These are phyloP conservation scores for Leucogyrophana mollusca DNA, from an alignment of 768 basidiomycete species.

Conservation along the genomic window DNA sequence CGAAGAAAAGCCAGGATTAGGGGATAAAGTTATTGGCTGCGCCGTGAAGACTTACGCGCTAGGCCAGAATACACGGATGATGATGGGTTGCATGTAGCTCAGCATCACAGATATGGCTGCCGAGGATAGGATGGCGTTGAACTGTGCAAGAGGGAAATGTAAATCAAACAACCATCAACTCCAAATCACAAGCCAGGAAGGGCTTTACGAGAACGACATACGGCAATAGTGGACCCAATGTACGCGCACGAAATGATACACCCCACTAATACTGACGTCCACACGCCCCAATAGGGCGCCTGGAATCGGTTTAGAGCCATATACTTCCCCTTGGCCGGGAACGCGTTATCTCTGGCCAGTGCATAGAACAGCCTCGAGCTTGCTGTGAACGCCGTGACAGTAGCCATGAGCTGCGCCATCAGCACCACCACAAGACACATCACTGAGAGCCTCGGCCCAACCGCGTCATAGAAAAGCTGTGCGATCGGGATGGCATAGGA, in stretches of 20 bases:
- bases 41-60: slow-evolving; percentile 34
- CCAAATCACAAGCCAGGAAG: not conserved
- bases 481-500: slow-evolving; percentile 58
- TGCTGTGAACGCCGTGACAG: slow-evolving; percentile 57
- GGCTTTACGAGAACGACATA: slow-evolving; percentile 29
- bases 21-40: slow-evolving; percentile 1
- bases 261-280: slow-evolving; percentile 51
- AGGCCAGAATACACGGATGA: slow-evolving; percentile 59
- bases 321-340: slow-evolving; percentile 45
- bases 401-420: slow-evolving; percentile 52
- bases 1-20: slow-evolving; percentile 1
- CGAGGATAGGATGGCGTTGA: slow-evolving; percentile 56
- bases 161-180: not conserved
- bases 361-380: slow-evolving; percentile 58
- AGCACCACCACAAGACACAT: slow-evolving; percentile 51
- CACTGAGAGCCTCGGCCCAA: slow-evolving; percentile 43
- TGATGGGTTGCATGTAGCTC: slow-evolving; percentile 55
- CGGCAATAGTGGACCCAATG: slow-evolving; percentile 54
- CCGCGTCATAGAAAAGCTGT: slow-evolving; percentile 55
- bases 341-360: slow-evolving; percentile 51
- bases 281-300: slow-evolving; percentile 55
- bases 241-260: slow-evolving; percentile 58
- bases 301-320: slow-evolving; percentile 52
- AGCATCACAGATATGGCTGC: slow-evolving; percentile 59
- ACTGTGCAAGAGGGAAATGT: slow-evolving; percentile 24